Percentiles rank a stretch among this genome's conserved stretches.
These are phyloP conservation scores for Dictyostelium brefeldianum DNA, from an alignment of 78 protist genomes.

Conservation along the genomic window DNA sequence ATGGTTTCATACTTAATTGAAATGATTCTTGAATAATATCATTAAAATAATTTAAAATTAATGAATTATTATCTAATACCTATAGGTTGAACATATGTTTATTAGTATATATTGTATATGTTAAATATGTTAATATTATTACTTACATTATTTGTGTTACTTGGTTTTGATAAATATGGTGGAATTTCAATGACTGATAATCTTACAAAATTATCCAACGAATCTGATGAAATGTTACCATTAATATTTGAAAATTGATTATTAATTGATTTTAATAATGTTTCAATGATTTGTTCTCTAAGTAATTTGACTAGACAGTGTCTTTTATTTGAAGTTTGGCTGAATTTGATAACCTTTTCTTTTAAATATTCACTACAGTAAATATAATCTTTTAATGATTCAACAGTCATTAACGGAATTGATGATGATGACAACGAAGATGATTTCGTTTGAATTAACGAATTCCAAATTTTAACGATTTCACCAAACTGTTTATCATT, in stretches of 20 bases:
- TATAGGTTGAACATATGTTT: too few species aligned
- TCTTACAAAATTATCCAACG: neutral
- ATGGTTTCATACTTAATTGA: neutral
- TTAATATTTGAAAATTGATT: neutral
- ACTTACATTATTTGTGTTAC: too few species aligned
- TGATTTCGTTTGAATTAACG: neutral
- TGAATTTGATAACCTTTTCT: neutral
- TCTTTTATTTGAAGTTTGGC: neutral
- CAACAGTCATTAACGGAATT: neutral
- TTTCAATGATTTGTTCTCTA: neutral
- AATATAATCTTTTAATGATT: neutral
- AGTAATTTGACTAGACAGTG: neutral
- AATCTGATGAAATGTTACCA: neutral
- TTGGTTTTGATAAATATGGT: neutral
- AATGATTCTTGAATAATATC: conserved; percentile 5
- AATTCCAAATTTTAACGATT: neutral
- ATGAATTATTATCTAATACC: conserved; percentile 6
- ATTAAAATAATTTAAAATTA: conserved; percentile 17
- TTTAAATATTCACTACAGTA: neutral
- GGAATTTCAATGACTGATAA: conserved; percentile 7
- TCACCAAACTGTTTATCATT: neutral
- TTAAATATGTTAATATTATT: too few species aligned
- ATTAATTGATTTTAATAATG: neutral
- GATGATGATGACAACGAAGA: too few species aligned
- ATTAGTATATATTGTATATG: too few species aligned